These are phyloP conservation scores for Clarireedia monteithiana DNA, from an alignment of 2,329 filamentous ascomycete genomes.

Conservation along the genomic window DNA sequence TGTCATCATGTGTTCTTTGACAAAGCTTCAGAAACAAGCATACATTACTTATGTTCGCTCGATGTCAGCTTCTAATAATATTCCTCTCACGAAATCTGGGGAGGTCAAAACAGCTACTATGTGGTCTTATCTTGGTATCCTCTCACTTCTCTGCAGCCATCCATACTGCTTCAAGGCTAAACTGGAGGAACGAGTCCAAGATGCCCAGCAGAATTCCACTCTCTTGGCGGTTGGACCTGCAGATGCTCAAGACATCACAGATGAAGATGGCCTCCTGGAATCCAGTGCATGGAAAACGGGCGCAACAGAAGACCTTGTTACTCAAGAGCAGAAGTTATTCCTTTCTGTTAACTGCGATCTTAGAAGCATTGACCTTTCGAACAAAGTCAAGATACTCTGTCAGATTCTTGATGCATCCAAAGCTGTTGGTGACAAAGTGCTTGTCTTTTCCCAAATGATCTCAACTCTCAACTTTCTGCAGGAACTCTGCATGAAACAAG, in stretches of 20 bases:
- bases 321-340: conserved; percentile 2
- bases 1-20: conserved; percentile 66
- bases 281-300: conserved; percentile 23
- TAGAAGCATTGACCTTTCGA: conserved; percentile 47
- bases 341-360: conserved; percentile 19
- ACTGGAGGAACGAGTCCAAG: conserved; percentile 34
- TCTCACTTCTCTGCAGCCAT: conserved; percentile 51
- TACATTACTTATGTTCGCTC: conserved; percentile 48
- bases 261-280: conserved; percentile 16
- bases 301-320: conserved; percentile 23
- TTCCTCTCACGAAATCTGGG: conserved; percentile 24
- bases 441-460: conserved; percentile 73
- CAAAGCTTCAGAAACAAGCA: conserved; percentile 51
- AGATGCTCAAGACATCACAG: not conserved
- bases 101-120: conserved; percentile 36
- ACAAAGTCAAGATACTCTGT: conserved; percentile 60
- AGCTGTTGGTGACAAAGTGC: conserved; percentile 58
- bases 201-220: conserved; percentile 15
- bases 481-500: conserved; percentile 41
- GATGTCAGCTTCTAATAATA: conserved; percentile 23
- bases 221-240: not conserved
- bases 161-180: conserved; percentile 39
- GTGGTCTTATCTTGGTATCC: conserved; percentile 45
- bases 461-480: conserved; percentile 63
- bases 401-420: conserved; percentile 61